Evolutionary conservation across 2,329 filamentous ascomycete genomes (phyloP).

Genomic region (Verticillium isaacii): DNA sequence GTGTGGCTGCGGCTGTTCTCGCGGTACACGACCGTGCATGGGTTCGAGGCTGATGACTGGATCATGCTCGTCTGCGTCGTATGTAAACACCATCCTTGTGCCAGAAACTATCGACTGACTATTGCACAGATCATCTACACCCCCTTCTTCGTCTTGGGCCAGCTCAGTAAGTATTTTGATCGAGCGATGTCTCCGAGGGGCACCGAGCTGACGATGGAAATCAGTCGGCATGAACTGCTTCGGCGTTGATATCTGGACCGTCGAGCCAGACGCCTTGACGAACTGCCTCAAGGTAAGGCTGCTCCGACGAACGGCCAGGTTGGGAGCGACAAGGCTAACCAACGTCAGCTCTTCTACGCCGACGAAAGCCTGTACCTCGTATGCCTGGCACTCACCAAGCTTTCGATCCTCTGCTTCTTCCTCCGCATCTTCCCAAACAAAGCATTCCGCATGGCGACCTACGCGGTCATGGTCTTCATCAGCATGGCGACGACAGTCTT

Average conservation of each 20-base stretch:
- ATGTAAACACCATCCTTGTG: constrained; percentile 6
- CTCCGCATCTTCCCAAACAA: constrained; percentile 24
- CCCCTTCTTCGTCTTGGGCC: constrained; percentile 24
- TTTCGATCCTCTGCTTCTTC: constrained; percentile 26
- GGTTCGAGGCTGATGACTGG: constrained; percentile 33
- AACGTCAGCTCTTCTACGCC: constrained; percentile 20
- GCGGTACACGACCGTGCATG: constrained; percentile 23
- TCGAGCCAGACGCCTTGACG: constrained; percentile 20
- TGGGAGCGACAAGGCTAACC: background rate
- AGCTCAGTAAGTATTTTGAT: constrained; percentile 19
- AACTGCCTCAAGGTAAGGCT: constrained; percentile 22
- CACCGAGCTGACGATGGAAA: constrained; percentile 2
- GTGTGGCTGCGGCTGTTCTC: constrained; percentile 31
- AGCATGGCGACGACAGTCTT: constrained; percentile 19
- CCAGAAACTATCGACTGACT: background rate
- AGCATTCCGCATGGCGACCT: constrained; percentile 20
- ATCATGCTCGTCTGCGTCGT: constrained; percentile 30
- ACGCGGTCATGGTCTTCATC: constrained; percentile 19
- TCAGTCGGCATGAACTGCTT: constrained; percentile 22
- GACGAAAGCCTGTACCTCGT: constrained; percentile 25
- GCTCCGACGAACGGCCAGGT: too few relatives aligned
- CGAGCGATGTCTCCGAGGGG: background rate
- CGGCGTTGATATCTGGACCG: constrained; percentile 32
- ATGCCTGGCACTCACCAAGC: constrained; percentile 22
- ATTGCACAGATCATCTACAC: constrained; percentile 20